phyloP scores from a whole-genome alignment of 306 rosid genomes.

The Malus sylvestris region DNA sequence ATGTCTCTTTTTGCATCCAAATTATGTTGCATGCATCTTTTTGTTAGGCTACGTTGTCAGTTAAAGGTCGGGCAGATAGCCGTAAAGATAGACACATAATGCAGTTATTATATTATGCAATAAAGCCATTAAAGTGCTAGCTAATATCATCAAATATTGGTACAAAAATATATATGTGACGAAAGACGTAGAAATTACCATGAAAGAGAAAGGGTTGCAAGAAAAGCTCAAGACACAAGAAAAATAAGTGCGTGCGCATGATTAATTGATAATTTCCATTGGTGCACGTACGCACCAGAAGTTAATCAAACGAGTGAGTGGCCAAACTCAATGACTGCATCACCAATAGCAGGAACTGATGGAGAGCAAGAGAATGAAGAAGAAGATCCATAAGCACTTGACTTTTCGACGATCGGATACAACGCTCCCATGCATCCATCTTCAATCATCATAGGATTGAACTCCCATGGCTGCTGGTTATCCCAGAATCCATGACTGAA shows the following conservation, averaged over 20 bases:
- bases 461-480: constrained; percentile 41
- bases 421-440: constrained; percentile 47
- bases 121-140: neutral
- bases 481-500: constrained; percentile 44
- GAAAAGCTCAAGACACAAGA: constrained; percentile 1
- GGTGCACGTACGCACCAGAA: neutral
- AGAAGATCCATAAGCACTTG: constrained; percentile 16
- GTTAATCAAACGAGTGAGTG: constrained; percentile 40
- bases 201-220: constrained; percentile 22
- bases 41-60: constrained; percentile 24
- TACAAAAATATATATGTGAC: neutral
- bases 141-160: neutral
- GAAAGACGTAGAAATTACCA: constrained; percentile 13
- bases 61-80: constrained; percentile 41
- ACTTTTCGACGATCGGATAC: constrained; percentile 36
- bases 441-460: constrained; percentile 34
- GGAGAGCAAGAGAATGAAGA: constrained; percentile 49
- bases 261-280: neutral
- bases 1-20: neutral
- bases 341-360: constrained; percentile 52
- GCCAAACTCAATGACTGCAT: constrained; percentile 37
- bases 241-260: constrained; percentile 18
- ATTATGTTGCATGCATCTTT: constrained; percentile 6
- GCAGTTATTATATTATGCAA: neutral
- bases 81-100: constrained; percentile 21